These are phyloP conservation scores for Colletotrichum tofieldiae DNA, from an alignment of 2,329 filamentous ascomycete species.

Conservation along the genomic window DNA sequence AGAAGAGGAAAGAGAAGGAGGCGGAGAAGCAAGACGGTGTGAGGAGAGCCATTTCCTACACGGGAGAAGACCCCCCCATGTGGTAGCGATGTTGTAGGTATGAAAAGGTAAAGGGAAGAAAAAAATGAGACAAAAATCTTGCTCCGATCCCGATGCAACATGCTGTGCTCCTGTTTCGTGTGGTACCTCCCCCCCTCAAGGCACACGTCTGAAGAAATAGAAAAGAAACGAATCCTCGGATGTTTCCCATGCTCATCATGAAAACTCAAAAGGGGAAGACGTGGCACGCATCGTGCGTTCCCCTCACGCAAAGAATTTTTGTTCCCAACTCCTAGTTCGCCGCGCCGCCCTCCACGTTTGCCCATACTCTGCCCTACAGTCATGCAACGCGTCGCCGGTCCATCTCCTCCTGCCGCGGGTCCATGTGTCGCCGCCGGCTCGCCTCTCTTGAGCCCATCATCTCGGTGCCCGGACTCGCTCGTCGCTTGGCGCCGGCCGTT, in stretches of 20 bases:
- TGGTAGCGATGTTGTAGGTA: conserved; percentile 30
- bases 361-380: conserved; percentile 22
- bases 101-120: conserved; percentile 23
- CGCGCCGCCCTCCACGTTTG: conserved; percentile 20
- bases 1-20: conserved; percentile 42
- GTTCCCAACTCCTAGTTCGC: conserved; percentile 41
- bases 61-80: conserved; percentile 3
- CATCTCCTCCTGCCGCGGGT: conserved; percentile 43
- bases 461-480: conserved; percentile 63
- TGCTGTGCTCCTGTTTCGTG: conserved; percentile 31
- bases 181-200: conserved; percentile 13
- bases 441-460: conserved; percentile 59
- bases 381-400: conserved; percentile 41
- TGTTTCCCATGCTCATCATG: conserved; percentile 38
- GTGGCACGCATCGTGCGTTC: conserved; percentile 6
- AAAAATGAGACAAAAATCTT: conserved; percentile 30
- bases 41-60: neutral
- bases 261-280: conserved; percentile 20
- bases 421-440: conserved; percentile 57
- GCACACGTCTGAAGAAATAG: conserved; percentile 15
- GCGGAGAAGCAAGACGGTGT: neutral
- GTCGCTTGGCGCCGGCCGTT: conserved; percentile 64
- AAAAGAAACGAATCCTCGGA: conserved; percentile 14
- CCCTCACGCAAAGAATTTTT: conserved; percentile 30
- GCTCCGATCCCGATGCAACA: conserved; percentile 42